Evolutionary conservation across 2,329 filamentous ascomycete genomes (phyloP).

Genomic region (Capronia coronata): DNA sequence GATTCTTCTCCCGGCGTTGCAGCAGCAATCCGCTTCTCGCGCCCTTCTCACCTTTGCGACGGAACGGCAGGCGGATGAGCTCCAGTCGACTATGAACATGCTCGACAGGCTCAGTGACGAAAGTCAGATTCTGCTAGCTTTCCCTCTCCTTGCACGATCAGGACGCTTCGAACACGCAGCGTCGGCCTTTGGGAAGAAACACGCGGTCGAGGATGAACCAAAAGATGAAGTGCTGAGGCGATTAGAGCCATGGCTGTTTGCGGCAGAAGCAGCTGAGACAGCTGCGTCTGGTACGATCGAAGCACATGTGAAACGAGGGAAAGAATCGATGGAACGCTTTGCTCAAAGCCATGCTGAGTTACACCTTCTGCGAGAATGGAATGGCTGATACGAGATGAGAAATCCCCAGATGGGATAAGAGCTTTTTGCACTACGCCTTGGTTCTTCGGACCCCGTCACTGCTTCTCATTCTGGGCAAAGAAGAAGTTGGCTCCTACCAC

Average conservation of each 20-base stretch:
- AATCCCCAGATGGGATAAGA: slow-evolving; percentile 3
- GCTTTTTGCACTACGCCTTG: background rate
- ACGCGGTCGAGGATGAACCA: background rate
- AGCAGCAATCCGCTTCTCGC: slow-evolving; percentile 9
- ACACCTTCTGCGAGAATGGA: slow-evolving; percentile 5
- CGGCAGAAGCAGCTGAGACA: slow-evolving; percentile 21
- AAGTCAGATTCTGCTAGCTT: slow-evolving; percentile 27
- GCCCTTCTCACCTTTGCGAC: slow-evolving; percentile 9
- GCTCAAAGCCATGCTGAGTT: slow-evolving; percentile 13
- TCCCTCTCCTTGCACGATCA: slow-evolving; percentile 17
- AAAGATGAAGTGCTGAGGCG: slow-evolving; percentile 16
- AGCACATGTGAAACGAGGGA: slow-evolving; percentile 14
- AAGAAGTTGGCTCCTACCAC: slow-evolving; percentile 32
- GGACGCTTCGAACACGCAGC: slow-evolving; percentile 14
- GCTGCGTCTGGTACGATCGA: slow-evolving; percentile 7
- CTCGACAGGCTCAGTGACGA: slow-evolving; percentile 26
- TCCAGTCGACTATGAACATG: slow-evolving; percentile 9
- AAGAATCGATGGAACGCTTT: slow-evolving; percentile 14
- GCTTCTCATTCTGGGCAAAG: slow-evolving; percentile 29
- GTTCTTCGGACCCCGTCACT: slow-evolving; percentile 8
- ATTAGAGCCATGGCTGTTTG: slow-evolving; percentile 25
- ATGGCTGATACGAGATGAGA: background rate
- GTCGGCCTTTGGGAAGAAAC: slow-evolving; percentile 7
- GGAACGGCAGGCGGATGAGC: slow-evolving; percentile 14
- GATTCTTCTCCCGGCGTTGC: slow-evolving; percentile 9